These are phyloP conservation scores for Cucurbita moschata DNA, from an alignment of 306 rosid species.

Conservation along the genomic window DNA sequence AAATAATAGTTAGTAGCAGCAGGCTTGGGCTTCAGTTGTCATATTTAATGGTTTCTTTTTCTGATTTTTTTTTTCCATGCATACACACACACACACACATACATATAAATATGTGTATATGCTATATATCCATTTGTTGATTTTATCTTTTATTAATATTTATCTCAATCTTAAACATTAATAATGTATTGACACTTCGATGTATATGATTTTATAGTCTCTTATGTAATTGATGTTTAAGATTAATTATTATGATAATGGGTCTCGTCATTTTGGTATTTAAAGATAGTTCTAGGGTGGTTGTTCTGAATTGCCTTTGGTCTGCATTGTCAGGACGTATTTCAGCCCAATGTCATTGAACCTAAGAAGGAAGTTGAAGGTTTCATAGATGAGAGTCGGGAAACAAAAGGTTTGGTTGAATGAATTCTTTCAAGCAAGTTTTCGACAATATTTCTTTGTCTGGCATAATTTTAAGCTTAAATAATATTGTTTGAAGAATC, in stretches of 20 bases:
- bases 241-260: not conserved
- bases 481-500: conserved; percentile 6
- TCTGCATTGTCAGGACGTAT: conserved; percentile 43
- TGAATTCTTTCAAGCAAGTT: conserved; percentile 7
- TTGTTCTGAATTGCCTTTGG: conserved; percentile 13
- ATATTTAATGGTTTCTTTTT: not conserved
- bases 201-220: not conserved
- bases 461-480: conserved; percentile 1
- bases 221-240: not conserved
- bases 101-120: not conserved
- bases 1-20: not conserved
- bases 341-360: conserved; percentile 25
- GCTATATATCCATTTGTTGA: not conserved
- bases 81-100: not conserved
- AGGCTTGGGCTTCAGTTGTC: not conserved
- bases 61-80: not conserved
- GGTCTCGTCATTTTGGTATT: not conserved
- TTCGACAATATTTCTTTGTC: not conserved
- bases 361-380: conserved; percentile 25
- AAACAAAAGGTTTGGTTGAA: conserved; percentile 22
- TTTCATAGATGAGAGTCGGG: conserved; percentile 14
- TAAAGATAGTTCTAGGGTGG: not conserved
- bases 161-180: not conserved
- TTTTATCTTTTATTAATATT: not conserved
- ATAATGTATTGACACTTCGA: not conserved